Conservation (phyloP, 2,329 filamentous ascomycete species). For the Drechslerella dactyloides region DNA sequence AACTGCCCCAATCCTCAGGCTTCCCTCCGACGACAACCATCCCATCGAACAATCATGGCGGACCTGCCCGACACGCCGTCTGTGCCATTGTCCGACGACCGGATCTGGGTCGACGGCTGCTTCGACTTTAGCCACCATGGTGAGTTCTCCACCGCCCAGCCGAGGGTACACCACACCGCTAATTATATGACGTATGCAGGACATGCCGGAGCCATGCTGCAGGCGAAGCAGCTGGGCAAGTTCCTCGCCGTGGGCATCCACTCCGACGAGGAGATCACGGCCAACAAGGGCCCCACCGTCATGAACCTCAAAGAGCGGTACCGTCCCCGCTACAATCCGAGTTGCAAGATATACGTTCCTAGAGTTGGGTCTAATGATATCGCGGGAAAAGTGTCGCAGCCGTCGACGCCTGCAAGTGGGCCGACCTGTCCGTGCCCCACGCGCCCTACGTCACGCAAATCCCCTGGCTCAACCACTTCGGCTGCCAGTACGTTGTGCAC, state of each 20-base stretch:
- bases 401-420: conserved; percentile 94
- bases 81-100: conserved; percentile 65
- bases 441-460: conserved; percentile 95
- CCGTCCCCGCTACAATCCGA: not conserved
- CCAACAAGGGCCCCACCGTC: conserved; percentile 94
- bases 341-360: too few relatives aligned
- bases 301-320: conserved; percentile 89
- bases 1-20: conserved; percentile 7
- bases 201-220: conserved; percentile 94
- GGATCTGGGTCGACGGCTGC: conserved; percentile 98
- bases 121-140: conserved; percentile 99
- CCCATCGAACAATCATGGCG: conserved; percentile 24
- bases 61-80: conserved; percentile 48
- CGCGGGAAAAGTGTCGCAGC: conserved; percentile 73
- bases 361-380: conserved; percentile 20
- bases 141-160: conserved; percentile 56
- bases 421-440: conserved; percentile 78
- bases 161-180: not conserved
- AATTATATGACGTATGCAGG: conserved; percentile 62
- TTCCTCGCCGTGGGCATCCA: conserved; percentile 93
- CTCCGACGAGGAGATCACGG: conserved; percentile 91
- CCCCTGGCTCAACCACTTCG: conserved; percentile 92
- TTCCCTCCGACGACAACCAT: conserved; percentile 3
- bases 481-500: conserved; percentile 93
- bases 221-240: conserved; percentile 86